Evolutionary conservation across 2,329 filamentous ascomycete species (phyloP).

Genomic region (Coniella vitis): DNA sequence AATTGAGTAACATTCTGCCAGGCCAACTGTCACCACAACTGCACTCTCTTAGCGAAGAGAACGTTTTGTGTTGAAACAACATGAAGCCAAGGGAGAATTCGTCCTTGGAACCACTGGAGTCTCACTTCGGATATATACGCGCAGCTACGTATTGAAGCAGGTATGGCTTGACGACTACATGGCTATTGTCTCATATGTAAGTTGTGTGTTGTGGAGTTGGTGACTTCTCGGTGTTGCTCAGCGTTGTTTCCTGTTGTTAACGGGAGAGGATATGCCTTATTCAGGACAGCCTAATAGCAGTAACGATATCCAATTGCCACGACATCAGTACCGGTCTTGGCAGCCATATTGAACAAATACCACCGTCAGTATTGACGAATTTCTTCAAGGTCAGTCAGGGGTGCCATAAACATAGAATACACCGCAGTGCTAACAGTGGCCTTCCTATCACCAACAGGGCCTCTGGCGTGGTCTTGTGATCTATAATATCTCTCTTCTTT

Average conservation of each 20-base stretch:
- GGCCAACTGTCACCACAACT: too few species aligned
- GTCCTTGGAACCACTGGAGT: constrained; percentile 13
- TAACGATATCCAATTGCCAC: not conserved
- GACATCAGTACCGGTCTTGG: constrained; percentile 14
- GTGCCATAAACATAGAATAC: not conserved
- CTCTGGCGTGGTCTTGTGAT: constrained; percentile 4
- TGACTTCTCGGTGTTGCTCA: too few species aligned
- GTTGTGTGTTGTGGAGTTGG: too few species aligned
- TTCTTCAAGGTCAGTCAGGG: not conserved
- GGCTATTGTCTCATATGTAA: constrained; percentile 32
- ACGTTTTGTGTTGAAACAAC: too few species aligned
- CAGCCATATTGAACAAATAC: constrained; percentile 13
- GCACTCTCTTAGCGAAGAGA: too few species aligned
- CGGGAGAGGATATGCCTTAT: not conserved
- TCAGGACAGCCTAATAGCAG: constrained; percentile 11
- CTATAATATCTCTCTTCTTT: constrained; percentile 2
- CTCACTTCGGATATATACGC: constrained; percentile 25
- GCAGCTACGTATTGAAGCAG: constrained; percentile 21
- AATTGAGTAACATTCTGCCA: too few species aligned
- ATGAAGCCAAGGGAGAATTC: too few species aligned
- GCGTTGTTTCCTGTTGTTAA: not conserved
- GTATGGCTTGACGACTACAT: constrained; percentile 26
- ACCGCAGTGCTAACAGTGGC: not conserved
- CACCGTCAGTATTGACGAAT: not conserved
- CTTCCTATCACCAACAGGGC: not conserved